These are phyloP conservation scores for Lactarius evosmus DNA, from an alignment of 768 basidiomycete genomes.

Conservation along the genomic window DNA sequence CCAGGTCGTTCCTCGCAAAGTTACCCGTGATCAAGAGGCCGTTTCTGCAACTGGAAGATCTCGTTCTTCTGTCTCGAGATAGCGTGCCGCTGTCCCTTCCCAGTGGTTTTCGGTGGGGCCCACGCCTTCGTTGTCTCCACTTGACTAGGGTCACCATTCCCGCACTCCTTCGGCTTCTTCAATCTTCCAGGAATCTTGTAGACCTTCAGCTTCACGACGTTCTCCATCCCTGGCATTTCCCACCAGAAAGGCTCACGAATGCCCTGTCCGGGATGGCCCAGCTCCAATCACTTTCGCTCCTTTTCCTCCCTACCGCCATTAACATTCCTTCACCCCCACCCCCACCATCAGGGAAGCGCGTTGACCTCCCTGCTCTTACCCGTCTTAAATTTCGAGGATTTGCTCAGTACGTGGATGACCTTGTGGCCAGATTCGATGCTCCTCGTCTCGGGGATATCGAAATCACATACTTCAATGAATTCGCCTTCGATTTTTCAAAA, in stretches of 20 bases:
- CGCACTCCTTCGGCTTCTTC: too few relatives aligned
- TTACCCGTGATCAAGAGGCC: neutral
- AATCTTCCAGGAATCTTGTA: neutral
- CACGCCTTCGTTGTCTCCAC: too few relatives aligned
- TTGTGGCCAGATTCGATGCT: neutral
- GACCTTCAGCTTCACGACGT: neutral
- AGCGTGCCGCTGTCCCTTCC: too few relatives aligned
- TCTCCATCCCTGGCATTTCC: neutral
- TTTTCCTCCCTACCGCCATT: neutral
- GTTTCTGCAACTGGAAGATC: neutral
- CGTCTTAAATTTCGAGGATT: neutral
- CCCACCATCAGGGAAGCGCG: neutral
- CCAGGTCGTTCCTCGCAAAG: neutral
- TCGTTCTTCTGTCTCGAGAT: neutral
- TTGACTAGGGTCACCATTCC: too few relatives aligned
- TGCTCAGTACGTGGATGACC: neutral
- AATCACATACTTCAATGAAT: neutral
- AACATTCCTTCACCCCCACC: neutral
- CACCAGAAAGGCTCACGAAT: neutral
- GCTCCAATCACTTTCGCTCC: neutral
- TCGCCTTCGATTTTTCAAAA: neutral
- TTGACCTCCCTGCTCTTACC: neutral
- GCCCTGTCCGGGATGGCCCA: neutral
- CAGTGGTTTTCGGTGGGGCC: too few relatives aligned
- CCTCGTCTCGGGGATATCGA: neutral